phyloP scores from a whole-genome alignment of 1,284 basidiomycete genomes.

The Ceratobasidium sp. region DNA sequence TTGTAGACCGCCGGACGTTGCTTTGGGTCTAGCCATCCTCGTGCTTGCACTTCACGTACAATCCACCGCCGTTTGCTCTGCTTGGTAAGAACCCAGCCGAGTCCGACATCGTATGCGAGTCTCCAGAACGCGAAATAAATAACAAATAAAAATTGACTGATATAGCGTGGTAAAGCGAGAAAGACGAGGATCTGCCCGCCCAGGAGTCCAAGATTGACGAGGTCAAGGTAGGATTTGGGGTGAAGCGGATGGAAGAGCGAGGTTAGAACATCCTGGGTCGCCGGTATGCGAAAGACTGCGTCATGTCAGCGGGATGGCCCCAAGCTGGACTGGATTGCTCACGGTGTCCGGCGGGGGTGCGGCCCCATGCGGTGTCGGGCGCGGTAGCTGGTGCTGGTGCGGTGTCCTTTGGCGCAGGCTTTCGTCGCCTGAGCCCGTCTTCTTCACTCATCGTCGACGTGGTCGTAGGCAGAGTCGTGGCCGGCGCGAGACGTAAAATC shows the following conservation, averaged over 20 bases:
- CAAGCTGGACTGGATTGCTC: background rate
- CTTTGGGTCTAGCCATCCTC: constrained; percentile 87
- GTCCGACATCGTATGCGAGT: constrained; percentile 87
- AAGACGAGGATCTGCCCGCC: constrained; percentile 83
- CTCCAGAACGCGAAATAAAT: constrained; percentile 94
- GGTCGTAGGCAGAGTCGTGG: background rate
- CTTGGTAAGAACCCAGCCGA: constrained; percentile 92
- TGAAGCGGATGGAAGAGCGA: constrained; percentile 88
- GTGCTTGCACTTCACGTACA: constrained; percentile 76
- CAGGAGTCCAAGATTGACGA: constrained; percentile 83
- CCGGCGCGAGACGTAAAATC: constrained; percentile 17
- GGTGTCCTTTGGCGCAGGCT: background rate
- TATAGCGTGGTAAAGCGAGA: constrained; percentile 63
- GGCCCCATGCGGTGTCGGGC: constrained; percentile 24
- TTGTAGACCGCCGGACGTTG: constrained; percentile 67
- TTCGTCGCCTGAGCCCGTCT: constrained; percentile 1
- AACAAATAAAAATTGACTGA: constrained; percentile 74
- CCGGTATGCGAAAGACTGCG: constrained; percentile 91
- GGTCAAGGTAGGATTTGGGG: constrained; percentile 90
- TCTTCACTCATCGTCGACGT: constrained; percentile 8
- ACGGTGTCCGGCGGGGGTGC: constrained; percentile 18
- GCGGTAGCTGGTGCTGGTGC: background rate
- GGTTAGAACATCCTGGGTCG: constrained; percentile 94
- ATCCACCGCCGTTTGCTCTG: constrained; percentile 96
- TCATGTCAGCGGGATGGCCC: background rate